phyloP scores from a whole-genome alignment of 108 stramenopile species.

The Pseudonitzschia delicatissima region DNA sequence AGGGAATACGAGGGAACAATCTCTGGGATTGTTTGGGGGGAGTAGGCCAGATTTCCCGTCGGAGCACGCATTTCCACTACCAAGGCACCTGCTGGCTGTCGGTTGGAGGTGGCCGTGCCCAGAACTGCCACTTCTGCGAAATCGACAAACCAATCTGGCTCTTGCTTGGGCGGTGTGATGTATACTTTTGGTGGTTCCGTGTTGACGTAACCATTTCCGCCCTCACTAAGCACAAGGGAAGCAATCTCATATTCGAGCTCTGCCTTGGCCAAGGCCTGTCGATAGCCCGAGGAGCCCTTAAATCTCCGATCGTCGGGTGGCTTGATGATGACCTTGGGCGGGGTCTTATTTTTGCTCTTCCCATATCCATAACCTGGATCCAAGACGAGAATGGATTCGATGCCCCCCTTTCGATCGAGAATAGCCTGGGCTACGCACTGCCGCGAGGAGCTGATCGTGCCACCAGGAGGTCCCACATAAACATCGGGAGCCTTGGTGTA shows the following conservation, averaged over 20 bases:
- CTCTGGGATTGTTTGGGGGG: not conserved
- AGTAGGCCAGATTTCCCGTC: constrained; percentile 21
- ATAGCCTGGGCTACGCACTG: constrained; percentile 71
- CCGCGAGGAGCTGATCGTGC: constrained; percentile 15
- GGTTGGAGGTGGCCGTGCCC: constrained; percentile 5
- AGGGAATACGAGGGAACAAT: constrained; percentile 14
- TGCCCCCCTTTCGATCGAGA: constrained; percentile 59
- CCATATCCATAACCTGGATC: constrained; percentile 85
- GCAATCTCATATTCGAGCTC: constrained; percentile 71
- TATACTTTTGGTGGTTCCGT: constrained; percentile 58
- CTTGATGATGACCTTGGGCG: constrained; percentile 67
- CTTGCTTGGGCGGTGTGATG: constrained; percentile 46
- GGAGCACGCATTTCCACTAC: constrained; percentile 32
- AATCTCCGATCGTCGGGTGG: constrained; percentile 31
- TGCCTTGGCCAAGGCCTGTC: constrained; percentile 57
- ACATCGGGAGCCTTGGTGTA: constrained; percentile 62
- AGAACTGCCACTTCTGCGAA: constrained; percentile 25
- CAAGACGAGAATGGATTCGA: constrained; percentile 62
- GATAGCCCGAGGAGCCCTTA: constrained; percentile 9
- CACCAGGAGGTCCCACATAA: constrained; percentile 29
- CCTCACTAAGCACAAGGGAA: constrained; percentile 39
- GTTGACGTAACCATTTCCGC: constrained; percentile 69
- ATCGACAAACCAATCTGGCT: constrained; percentile 81
- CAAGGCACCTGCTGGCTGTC: constrained; percentile 11
- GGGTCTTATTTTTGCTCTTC: constrained; percentile 21